Evolutionary conservation across 306 rosid species (phyloP).

Genomic region (Quercus alba): DNA sequence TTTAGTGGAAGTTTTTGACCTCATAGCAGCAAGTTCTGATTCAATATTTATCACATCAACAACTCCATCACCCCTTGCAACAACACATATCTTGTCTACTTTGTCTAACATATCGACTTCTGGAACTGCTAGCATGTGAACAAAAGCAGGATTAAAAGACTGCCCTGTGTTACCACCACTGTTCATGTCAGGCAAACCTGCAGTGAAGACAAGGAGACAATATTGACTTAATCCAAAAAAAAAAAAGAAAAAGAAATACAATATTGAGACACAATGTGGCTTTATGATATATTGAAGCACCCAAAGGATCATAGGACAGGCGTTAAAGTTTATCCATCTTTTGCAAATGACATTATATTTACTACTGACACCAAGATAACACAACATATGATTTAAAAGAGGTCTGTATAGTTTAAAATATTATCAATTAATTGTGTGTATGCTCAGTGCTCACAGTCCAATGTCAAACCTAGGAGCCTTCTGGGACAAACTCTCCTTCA

Average conservation of each 20-base stretch:
- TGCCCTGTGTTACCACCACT: constrained; percentile 44
- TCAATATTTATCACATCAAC: constrained; percentile 66
- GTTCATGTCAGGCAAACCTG: constrained; percentile 53
- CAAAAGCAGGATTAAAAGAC: constrained; percentile 82
- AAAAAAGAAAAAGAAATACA: too few species aligned
- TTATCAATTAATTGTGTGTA: neutral
- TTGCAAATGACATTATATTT: neutral
- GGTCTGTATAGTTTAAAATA: constrained; percentile 3
- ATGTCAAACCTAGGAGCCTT: constrained; percentile 4
- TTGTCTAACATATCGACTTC: constrained; percentile 77
- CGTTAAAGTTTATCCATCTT: neutral
- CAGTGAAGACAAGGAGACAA: constrained; percentile 21
- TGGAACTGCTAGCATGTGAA: constrained; percentile 81
- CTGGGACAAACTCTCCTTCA: neutral
- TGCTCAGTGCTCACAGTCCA: neutral
- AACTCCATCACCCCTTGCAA: constrained; percentile 86
- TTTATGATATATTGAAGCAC: constrained; percentile 9
- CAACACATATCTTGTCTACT: constrained; percentile 63
- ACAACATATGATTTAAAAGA: neutral
- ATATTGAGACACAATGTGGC: neutral
- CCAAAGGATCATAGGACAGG: constrained; percentile 7
- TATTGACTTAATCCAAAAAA: neutral
- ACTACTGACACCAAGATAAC: neutral
- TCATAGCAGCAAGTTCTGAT: constrained; percentile 45
- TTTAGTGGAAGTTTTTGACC: constrained; percentile 51